A percentile compares a stretch with the other conserved stretches of the same genome.
phyloP scores from a whole-genome alignment of 495 filamentous ascomycete species.

The Penicillium salamii region DNA sequence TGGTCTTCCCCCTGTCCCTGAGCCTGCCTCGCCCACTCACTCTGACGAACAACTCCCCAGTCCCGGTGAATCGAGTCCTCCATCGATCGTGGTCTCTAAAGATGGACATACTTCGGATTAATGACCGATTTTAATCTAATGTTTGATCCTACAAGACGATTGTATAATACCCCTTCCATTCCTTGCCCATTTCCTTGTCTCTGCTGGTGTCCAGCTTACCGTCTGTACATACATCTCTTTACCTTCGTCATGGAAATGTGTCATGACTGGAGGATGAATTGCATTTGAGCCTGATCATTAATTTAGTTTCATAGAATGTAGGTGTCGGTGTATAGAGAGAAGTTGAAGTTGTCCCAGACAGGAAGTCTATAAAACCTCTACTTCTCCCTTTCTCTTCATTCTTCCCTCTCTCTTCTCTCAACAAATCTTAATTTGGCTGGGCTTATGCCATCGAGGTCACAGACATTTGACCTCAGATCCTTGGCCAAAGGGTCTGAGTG shows the following conservation, averaged over 20 bases:
- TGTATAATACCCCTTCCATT: conserved; percentile 29
- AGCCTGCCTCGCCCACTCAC: conserved; percentile 30
- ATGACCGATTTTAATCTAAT: conserved; percentile 33
- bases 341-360: too few species aligned
- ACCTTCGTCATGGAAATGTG: conserved; percentile 10
- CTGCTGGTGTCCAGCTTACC: conserved; percentile 33
- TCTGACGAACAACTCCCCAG: conserved; percentile 27
- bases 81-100: conserved; percentile 42
- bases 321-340: too few species aligned
- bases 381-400: too few species aligned
- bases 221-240: conserved; percentile 26
- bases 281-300: conserved; percentile 12
- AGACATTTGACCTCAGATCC: too few species aligned
- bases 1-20: conserved; percentile 31
- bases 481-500: background rate
- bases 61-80: conserved; percentile 28
- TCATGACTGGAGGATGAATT: conserved; percentile 20
- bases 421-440: too few species aligned
- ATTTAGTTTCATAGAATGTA: background rate
- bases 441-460: too few species aligned
- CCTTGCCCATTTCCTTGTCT: conserved; percentile 8
- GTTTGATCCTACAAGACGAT: conserved; percentile 31
- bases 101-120: conserved; percentile 27
- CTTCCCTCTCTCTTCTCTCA: too few species aligned
- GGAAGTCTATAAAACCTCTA: too few species aligned